These are phyloP conservation scores for Amylocystis lapponica DNA, from an alignment of 768 basidiomycete genomes.

Conservation along the genomic window DNA sequence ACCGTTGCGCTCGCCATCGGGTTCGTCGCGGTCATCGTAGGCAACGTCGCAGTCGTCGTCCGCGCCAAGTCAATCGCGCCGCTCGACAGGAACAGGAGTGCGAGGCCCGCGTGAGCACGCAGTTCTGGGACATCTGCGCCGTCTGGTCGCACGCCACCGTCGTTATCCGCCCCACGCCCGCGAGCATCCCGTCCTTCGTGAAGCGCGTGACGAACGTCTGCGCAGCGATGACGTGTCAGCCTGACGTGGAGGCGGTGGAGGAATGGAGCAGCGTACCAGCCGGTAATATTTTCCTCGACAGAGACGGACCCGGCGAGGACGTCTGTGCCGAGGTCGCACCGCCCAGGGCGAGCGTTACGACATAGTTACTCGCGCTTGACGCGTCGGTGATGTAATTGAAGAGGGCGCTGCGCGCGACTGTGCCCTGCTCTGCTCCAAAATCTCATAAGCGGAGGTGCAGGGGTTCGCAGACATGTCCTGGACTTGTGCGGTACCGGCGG, in stretches of 20 bases:
- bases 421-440: slow-evolving; percentile 72
- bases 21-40: slow-evolving; percentile 55
- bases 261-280: slow-evolving; percentile 40
- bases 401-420: slow-evolving; percentile 54
- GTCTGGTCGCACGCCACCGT: slow-evolving; percentile 54
- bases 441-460: slow-evolving; percentile 58
- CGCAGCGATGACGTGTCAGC: not conserved
- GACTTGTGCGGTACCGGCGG: slow-evolving; percentile 56
- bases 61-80: slow-evolving; percentile 28
- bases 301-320: slow-evolving; percentile 50
- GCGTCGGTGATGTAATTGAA: slow-evolving; percentile 70
- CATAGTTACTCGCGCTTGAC: slow-evolving; percentile 48
- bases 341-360: slow-evolving; percentile 43
- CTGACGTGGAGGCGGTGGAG: not conserved
- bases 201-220: slow-evolving; percentile 60
- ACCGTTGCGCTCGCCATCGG: slow-evolving; percentile 49
- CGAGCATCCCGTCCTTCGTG: slow-evolving; percentile 61
- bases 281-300: slow-evolving; percentile 59
- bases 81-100: slow-evolving; percentile 64
- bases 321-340: slow-evolving; percentile 41
- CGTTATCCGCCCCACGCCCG: slow-evolving; percentile 47
- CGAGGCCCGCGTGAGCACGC: slow-evolving; percentile 63
- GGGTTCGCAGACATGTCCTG: slow-evolving; percentile 57
- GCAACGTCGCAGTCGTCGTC: slow-evolving; percentile 40
- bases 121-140: slow-evolving; percentile 49